Evolutionary conservation across 176 grass and related monocot genomes (phyloP).

Genomic region (Poa pratensis): DNA sequence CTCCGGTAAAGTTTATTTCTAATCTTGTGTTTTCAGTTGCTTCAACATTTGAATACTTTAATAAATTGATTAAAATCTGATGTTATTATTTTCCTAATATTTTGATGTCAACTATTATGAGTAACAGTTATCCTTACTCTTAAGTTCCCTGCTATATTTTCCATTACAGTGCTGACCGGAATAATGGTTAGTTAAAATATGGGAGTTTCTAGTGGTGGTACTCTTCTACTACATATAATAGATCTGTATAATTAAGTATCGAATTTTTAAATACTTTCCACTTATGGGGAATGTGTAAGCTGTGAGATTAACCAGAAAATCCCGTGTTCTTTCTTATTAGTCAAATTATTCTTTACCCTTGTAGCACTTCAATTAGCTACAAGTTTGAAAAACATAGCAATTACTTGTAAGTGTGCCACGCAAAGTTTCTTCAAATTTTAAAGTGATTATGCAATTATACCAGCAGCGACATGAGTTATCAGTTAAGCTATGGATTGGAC

Average conservation of each 20-base stretch:
- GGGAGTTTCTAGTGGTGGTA: neutral
- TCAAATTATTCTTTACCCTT: neutral
- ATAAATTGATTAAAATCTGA: slow-evolving; percentile 7
- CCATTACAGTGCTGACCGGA: neutral
- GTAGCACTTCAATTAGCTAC: neutral
- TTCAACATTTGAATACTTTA: slow-evolving; percentile 26
- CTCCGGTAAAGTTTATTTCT: slow-evolving; percentile 61
- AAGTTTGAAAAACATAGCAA: slow-evolving; percentile 24
- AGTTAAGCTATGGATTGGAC: slow-evolving; percentile 36
- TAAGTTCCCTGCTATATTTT: slow-evolving; percentile 10
- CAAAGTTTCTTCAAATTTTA: slow-evolving; percentile 2
- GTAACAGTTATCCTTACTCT: neutral
- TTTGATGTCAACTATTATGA: neutral
- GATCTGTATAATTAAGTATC: slow-evolving; percentile 13
- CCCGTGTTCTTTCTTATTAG: neutral
- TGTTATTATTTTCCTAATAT: slow-evolving; percentile 15
- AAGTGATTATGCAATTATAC: slow-evolving; percentile 18
- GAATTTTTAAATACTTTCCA: neutral
- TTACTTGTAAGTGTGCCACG: slow-evolving; percentile 1
- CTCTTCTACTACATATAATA: slow-evolving; percentile 7
- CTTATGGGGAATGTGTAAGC: slow-evolving; percentile 11
- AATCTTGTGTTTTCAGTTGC: slow-evolving; percentile 30
- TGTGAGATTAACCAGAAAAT: slow-evolving; percentile 4
- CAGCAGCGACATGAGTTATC: neutral
- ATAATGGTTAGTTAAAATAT: slow-evolving; percentile 30